These are phyloP conservation scores for Mikania micrantha DNA, from an alignment of 129 eudicot genomes.

Conservation along the genomic window DNA sequence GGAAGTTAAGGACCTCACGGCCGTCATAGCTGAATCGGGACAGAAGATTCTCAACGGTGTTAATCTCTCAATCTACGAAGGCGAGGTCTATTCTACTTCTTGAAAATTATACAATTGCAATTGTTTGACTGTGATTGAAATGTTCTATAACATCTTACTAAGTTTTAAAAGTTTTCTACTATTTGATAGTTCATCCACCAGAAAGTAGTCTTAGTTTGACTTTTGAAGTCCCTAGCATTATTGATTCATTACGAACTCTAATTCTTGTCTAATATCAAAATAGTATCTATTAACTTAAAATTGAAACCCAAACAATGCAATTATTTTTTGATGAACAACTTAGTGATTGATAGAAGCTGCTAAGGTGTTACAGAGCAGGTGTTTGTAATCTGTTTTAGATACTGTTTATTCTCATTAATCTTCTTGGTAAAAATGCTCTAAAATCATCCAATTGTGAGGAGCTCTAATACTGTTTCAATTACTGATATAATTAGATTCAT, in stretches of 20 bases:
- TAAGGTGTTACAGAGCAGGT: background rate
- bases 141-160: background rate
- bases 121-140: background rate
- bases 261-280: background rate
- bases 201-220: conserved; percentile 5
- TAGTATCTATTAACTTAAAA: background rate
- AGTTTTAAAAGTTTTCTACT: background rate
- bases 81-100: conserved; percentile 58
- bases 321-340: background rate
- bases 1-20: conserved; percentile 80
- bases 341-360: background rate
- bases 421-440: background rate
- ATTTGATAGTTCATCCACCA: background rate
- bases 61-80: conserved; percentile 76
- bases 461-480: conserved; percentile 12
- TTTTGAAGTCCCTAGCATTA: conserved; percentile 3
- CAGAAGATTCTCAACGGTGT: conserved; percentile 78
- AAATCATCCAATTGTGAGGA: background rate
- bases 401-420: background rate
- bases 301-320: background rate
- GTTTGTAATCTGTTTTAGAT: background rate
- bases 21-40: conserved; percentile 65
- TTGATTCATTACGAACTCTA: background rate
- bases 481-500: conserved; percentile 58
- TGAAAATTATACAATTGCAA: background rate